A percentile compares a stretch with the other conserved stretches of the same genome.
phyloP scores from a whole-genome alignment of 2,329 filamentous ascomycete genomes.

The Aspergillus glaucus region DNA sequence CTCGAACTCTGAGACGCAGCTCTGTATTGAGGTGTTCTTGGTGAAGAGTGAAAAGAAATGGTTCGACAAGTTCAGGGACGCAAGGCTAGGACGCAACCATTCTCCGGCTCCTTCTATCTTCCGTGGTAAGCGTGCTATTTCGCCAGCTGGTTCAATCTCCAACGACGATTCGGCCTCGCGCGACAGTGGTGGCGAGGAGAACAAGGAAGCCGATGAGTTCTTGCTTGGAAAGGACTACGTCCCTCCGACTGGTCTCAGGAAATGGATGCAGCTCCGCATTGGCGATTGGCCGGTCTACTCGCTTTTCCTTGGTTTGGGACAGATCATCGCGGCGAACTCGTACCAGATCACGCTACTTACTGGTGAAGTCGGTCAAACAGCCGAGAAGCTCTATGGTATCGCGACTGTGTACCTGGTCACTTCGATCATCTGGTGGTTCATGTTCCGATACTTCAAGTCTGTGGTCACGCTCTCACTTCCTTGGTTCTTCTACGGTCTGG shows the following conservation, averaged over 20 bases:
- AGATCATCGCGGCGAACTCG: slow-evolving; percentile 60
- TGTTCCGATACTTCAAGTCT: slow-evolving; percentile 54
- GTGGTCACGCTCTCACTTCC: slow-evolving; percentile 54
- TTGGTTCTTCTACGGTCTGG: slow-evolving; percentile 57
- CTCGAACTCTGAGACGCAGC: slow-evolving; percentile 50
- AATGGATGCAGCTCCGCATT: slow-evolving; percentile 51
- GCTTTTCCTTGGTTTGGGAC: slow-evolving; percentile 55
- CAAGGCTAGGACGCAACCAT: slow-evolving; percentile 49
- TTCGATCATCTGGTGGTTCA: slow-evolving; percentile 57
- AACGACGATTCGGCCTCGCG: slow-evolving; percentile 32
- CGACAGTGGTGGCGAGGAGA: slow-evolving; percentile 30
- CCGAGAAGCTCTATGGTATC: slow-evolving; percentile 55
- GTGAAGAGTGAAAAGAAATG: slow-evolving; percentile 62
- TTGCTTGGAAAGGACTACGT: slow-evolving; percentile 51
- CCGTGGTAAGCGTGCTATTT: slow-evolving; percentile 25
- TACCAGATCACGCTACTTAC: slow-evolving; percentile 64
- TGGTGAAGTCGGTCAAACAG: slow-evolving; percentile 55
- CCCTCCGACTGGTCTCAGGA: slow-evolving; percentile 51
- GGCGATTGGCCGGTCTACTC: slow-evolving; percentile 62
- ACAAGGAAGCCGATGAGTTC: slow-evolving; percentile 47
- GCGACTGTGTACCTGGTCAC: slow-evolving; percentile 54
- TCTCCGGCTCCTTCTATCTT: slow-evolving; percentile 32
- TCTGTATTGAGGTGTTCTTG: slow-evolving; percentile 61
- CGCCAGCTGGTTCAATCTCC: slow-evolving; percentile 36
- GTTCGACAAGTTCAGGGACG: slow-evolving; percentile 55